phyloP scores from a whole-genome alignment of 1,284 basidiomycete species.

The Trametes pubescens region DNA sequence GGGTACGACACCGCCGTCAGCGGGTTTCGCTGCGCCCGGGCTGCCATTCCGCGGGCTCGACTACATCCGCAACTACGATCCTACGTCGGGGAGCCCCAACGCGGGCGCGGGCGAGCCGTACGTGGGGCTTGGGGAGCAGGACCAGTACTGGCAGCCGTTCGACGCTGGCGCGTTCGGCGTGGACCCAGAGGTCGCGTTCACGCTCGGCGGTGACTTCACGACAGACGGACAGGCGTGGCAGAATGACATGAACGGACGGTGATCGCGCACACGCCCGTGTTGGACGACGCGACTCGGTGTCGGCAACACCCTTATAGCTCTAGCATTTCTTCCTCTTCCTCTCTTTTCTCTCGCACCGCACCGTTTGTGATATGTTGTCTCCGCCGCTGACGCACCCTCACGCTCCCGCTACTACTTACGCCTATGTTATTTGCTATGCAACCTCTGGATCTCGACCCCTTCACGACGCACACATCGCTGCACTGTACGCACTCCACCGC shows the following conservation, averaged over 20 bases:
- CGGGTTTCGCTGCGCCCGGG: conserved; percentile 71
- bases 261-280: not conserved
- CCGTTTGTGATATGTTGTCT: conserved; percentile 2
- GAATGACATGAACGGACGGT: conserved; percentile 21
- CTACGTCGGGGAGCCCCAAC: conserved; percentile 27
- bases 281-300: not conserved
- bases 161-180: conserved; percentile 74
- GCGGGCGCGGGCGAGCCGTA: conserved; percentile 16
- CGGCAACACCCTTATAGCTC: conserved; percentile 14
- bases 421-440: conserved; percentile 25
- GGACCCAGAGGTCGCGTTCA: conserved; percentile 79
- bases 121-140: conserved; percentile 60
- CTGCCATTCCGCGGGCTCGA: conserved; percentile 83
- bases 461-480: conserved; percentile 3
- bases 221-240: conserved; percentile 34
- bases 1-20: conserved; percentile 62
- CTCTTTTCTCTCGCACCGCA: not conserved
- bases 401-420: conserved; percentile 2
- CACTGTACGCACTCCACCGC: conserved; percentile 1
- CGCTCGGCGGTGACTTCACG: conserved; percentile 48
- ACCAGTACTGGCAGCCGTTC: conserved; percentile 76
- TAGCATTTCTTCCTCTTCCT: conserved; percentile 11
- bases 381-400: not conserved
- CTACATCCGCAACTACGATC: conserved; percentile 76
- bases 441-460: not conserved